These are phyloP conservation scores for Rhodotorula sp. DNA, from an alignment of 1,284 basidiomycete species.

Conservation along the genomic window DNA sequence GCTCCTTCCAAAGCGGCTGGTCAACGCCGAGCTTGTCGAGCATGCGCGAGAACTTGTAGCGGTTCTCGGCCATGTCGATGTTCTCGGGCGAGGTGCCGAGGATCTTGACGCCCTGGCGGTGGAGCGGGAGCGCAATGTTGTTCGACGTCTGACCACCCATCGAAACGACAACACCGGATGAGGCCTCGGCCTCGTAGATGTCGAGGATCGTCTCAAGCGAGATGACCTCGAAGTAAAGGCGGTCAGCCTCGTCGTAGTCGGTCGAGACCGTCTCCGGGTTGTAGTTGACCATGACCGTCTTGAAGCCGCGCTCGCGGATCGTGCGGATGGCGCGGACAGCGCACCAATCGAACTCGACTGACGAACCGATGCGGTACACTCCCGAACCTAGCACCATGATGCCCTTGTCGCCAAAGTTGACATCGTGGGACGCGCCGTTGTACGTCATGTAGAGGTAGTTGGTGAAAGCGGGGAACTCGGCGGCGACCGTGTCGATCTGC, in stretches of 20 bases:
- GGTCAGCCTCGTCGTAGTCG: slow-evolving; percentile 98
- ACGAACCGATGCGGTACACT: slow-evolving; percentile 97
- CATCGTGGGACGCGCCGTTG: slow-evolving; percentile 89
- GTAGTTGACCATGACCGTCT: slow-evolving; percentile 99
- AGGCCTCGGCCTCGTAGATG: slow-evolving; percentile 89
- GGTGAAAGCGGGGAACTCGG: slow-evolving; percentile 97
- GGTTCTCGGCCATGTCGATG: slow-evolving; percentile 99
- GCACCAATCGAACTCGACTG: slow-evolving; percentile 99
- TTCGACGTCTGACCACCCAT: slow-evolving; percentile 99
- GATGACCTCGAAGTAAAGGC: slow-evolving; percentile 98
- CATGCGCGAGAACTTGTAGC: slow-evolving; percentile 98
- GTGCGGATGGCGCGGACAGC: slow-evolving; percentile 96
- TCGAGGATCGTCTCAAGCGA: slow-evolving; percentile 93
- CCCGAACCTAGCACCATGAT: slow-evolving; percentile 97
- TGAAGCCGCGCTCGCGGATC: slow-evolving; percentile 86
- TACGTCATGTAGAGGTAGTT: slow-evolving; percentile 99
- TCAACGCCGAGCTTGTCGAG: slow-evolving; percentile 97
- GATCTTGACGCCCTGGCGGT: slow-evolving; percentile 95
- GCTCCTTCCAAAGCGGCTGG: slow-evolving; percentile 95
- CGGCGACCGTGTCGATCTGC: slow-evolving; percentile 98
- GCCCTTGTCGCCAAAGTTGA: slow-evolving; percentile 84
- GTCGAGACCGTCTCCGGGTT: slow-evolving; percentile 99
- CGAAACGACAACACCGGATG: slow-evolving; percentile 87
- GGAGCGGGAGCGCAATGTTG: slow-evolving; percentile 91
- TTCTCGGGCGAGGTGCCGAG: slow-evolving; percentile 98